Conservation (phyloP, 805 yeast genomes). For the Wickerhamomyces strasburgensis region DNA sequence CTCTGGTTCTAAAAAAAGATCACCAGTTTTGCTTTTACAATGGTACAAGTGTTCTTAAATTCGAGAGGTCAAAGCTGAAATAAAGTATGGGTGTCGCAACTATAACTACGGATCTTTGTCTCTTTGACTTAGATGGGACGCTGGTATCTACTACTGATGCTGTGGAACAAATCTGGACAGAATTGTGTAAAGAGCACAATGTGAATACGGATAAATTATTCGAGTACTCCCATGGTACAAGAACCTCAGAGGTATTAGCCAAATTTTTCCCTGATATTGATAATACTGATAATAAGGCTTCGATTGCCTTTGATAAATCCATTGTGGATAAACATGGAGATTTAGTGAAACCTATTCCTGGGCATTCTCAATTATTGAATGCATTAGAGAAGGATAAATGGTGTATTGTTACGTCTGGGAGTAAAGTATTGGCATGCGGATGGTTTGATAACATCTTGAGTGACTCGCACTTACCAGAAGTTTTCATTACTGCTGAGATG, state of each 20-base stretch:
- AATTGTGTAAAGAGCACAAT: slow-evolving; percentile 63
- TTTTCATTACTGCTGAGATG: slow-evolving; percentile 79
- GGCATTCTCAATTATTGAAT: slow-evolving; percentile 61
- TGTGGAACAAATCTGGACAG: slow-evolving; percentile 79
- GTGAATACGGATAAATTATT: slow-evolving; percentile 48
- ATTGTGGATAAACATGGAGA: slow-evolving; percentile 72
- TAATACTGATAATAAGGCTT: slow-evolving; percentile 55
- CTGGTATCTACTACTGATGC: slow-evolving; percentile 79
- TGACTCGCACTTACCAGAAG: slow-evolving; percentile 57
- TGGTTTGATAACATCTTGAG: slow-evolving; percentile 62
- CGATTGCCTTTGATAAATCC: slow-evolving; percentile 51
- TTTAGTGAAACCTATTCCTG: slow-evolving; percentile 69
- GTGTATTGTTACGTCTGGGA: slow-evolving; percentile 88
- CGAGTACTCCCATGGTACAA: slow-evolving; percentile 58
- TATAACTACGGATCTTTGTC: slow-evolving; percentile 25
- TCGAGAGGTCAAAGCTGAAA: too few relatives aligned
- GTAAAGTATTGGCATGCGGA: slow-evolving; percentile 66
- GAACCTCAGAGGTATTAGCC: slow-evolving; percentile 74
- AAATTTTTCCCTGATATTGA: slow-evolving; percentile 75
- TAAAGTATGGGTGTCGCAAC: slow-evolving; percentile 14
- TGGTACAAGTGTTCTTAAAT: too few relatives aligned
- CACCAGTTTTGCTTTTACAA: too few relatives aligned
- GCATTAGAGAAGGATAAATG: slow-evolving; percentile 50
- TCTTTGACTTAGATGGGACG: slow-evolving; percentile 87
- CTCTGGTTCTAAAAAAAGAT: too few relatives aligned